Conservation (phyloP, 352 stramenopile species). For the Pythium phragmiticola region DNA sequence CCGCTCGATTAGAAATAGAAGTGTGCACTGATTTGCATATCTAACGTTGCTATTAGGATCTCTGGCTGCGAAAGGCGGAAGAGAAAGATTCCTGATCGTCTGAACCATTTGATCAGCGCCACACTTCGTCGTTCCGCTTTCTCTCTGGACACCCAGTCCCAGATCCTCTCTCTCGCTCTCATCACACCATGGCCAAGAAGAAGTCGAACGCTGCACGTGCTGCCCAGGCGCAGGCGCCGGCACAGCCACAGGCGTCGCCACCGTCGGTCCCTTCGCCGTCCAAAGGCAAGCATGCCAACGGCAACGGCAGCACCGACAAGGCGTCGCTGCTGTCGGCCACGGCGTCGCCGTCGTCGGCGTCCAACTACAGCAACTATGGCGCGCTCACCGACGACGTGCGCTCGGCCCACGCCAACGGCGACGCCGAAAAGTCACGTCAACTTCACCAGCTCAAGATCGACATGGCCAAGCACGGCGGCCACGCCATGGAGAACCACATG, state of each 20-base stretch:
- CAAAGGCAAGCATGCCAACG: slow-evolving; percentile 7
- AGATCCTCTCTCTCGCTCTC: not conserved
- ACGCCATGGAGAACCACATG: slow-evolving; percentile 79
- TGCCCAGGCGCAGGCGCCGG: not conserved
- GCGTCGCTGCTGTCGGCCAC: slow-evolving; percentile 17
- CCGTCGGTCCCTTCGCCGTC: not conserved
- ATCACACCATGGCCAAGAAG: slow-evolving; percentile 23
- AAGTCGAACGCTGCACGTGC: slow-evolving; percentile 9
- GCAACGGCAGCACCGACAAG: slow-evolving; percentile 1
- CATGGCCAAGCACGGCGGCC: slow-evolving; percentile 41
- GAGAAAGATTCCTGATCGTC: slow-evolving; percentile 8
- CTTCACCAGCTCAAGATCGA: slow-evolving; percentile 72
- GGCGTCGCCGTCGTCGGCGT: slow-evolving; percentile 6
- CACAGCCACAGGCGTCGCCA: not conserved
- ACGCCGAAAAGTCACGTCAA: slow-evolving; percentile 52
- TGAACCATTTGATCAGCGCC: not conserved
- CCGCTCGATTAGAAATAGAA: not conserved
- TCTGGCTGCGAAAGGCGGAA: slow-evolving; percentile 2
- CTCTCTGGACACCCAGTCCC: not conserved
- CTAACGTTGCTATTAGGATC: slow-evolving; percentile 20
- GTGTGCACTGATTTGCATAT: not conserved
- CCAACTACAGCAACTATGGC: slow-evolving; percentile 44
- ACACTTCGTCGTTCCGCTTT: not conserved
- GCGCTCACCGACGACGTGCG: slow-evolving; percentile 56
- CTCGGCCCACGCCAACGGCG: slow-evolving; percentile 42